Evolutionary conservation across 345 rosid species (phyloP).

Genomic region (Salix viminalis): DNA sequence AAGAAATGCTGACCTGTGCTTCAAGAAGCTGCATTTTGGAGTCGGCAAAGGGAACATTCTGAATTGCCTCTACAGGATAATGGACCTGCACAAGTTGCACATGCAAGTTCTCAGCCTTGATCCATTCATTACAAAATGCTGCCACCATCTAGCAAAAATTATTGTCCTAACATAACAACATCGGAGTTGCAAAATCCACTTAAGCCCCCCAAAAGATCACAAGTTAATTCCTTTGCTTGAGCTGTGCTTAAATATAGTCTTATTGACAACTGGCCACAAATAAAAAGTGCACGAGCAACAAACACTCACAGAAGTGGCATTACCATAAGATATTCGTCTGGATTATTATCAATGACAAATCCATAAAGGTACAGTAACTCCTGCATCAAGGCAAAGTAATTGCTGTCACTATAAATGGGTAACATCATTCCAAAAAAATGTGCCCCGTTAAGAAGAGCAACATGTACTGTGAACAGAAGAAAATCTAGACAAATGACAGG

Average conservation of each 20-base stretch:
- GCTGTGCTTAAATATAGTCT: not conserved
- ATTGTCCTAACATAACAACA: not conserved
- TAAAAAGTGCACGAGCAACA: slow-evolving; percentile 2
- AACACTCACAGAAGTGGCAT: slow-evolving; percentile 6
- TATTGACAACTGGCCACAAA: not conserved
- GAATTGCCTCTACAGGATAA: slow-evolving; percentile 86
- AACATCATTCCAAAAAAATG: not conserved
- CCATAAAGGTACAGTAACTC: slow-evolving; percentile 92
- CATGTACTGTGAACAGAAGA: not conserved
- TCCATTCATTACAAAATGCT: not conserved
- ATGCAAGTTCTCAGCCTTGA: not conserved
- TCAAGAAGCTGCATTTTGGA: slow-evolving; percentile 77
- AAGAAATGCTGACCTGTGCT: slow-evolving; percentile 57
- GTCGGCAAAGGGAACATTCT: slow-evolving; percentile 56
- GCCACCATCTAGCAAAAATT: not conserved
- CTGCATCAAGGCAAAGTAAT: slow-evolving; percentile 36
- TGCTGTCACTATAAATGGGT: not conserved
- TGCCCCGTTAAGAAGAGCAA: not conserved
- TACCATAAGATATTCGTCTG: slow-evolving; percentile 96
- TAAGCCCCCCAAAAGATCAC: not conserved
- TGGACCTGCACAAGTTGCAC: slow-evolving; percentile 48
- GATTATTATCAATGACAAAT: slow-evolving; percentile 74
- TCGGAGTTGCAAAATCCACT: not conserved
- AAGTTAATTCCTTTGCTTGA: not conserved
- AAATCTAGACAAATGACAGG: not conserved